A percentile compares a stretch with the other conserved stretches of the same genome.
phyloP scores from a whole-genome alignment of 768 basidiomycete genomes.

The Mrakia hoshinonis region DNA sequence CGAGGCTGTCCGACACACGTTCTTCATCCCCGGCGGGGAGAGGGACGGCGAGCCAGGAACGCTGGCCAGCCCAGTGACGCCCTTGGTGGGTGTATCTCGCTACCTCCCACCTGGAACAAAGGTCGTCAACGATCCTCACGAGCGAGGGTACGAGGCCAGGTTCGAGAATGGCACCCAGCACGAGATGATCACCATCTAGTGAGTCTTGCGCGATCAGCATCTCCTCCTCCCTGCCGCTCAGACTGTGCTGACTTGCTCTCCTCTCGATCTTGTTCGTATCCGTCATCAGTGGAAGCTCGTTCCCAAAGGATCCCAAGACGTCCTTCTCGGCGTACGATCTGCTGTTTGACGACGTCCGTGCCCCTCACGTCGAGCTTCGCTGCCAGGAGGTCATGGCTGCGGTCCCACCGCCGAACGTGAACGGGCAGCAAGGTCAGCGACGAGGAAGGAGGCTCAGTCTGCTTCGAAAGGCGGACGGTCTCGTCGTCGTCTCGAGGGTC shows the following conservation, averaged over 20 bases:
- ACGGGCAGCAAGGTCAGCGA: background rate
- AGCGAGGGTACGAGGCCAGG: constrained; percentile 2
- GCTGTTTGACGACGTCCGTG: background rate
- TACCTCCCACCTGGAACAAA: background rate
- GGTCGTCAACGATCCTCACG: background rate
- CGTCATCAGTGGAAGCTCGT: constrained; percentile 10
- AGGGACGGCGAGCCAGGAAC: background rate
- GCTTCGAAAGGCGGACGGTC: constrained; percentile 12
- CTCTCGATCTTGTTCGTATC: background rate
- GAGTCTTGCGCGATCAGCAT: background rate
- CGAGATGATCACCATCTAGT: constrained; percentile 24
- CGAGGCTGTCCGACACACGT: constrained; percentile 18
- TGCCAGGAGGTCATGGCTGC: constrained; percentile 22
- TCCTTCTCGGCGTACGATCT: constrained; percentile 19
- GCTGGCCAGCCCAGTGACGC: constrained; percentile 5
- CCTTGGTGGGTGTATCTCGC: background rate
- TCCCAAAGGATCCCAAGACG: background rate
- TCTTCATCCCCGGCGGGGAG: constrained; percentile 4
- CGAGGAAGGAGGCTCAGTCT: background rate
- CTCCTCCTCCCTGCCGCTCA: background rate
- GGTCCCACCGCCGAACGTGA: background rate
- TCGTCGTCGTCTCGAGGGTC: background rate
- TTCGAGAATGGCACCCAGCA: background rate
- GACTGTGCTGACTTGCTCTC: background rate
- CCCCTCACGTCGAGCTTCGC: constrained; percentile 17